Evolutionary conservation across 2,329 filamentous ascomycete genomes (phyloP).

Genomic region (Fusarium ambrosium): DNA sequence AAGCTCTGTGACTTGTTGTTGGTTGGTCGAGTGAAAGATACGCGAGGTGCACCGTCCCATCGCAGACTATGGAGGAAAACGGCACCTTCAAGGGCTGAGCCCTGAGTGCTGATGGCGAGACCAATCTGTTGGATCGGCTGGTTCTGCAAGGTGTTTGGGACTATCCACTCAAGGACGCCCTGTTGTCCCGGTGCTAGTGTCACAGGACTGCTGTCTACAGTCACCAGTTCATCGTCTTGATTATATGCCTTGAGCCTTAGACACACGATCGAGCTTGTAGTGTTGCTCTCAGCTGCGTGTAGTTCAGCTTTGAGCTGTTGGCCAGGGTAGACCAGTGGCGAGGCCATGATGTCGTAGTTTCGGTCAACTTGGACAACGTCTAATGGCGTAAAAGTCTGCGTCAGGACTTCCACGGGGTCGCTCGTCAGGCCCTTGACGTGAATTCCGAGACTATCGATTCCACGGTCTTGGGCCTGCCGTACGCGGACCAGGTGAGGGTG

Average conservation of each 20-base stretch:
- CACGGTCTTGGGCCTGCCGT: background rate
- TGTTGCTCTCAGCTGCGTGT: background rate
- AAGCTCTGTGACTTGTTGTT: conserved; percentile 7
- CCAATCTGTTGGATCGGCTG: conserved; percentile 7
- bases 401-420: conserved; percentile 2
- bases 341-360: conserved; percentile 15
- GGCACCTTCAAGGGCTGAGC: background rate
- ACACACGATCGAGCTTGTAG: background rate
- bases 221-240: background rate
- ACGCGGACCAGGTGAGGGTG: background rate
- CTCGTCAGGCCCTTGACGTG: background rate
- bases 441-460: conserved; percentile 3
- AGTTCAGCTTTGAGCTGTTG: conserved; percentile 4
- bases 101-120: conserved; percentile 2
- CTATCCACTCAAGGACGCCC: conserved; percentile 3
- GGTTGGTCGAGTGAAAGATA: background rate
- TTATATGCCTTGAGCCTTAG: conserved; percentile 10
- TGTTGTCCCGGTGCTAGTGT: background rate
- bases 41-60: conserved; percentile 6
- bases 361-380: conserved; percentile 7
- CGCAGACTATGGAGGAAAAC: conserved; percentile 6
- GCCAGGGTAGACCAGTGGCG: conserved; percentile 6
- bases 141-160: conserved; percentile 3
- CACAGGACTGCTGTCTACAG: background rate
- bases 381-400: conserved; percentile 2